Evolutionary conservation across 352 stramenopile genomes (phyloP), one percentile per base, ranked within the genome.

Genomic region (Pythium myriotylum): DNA sequence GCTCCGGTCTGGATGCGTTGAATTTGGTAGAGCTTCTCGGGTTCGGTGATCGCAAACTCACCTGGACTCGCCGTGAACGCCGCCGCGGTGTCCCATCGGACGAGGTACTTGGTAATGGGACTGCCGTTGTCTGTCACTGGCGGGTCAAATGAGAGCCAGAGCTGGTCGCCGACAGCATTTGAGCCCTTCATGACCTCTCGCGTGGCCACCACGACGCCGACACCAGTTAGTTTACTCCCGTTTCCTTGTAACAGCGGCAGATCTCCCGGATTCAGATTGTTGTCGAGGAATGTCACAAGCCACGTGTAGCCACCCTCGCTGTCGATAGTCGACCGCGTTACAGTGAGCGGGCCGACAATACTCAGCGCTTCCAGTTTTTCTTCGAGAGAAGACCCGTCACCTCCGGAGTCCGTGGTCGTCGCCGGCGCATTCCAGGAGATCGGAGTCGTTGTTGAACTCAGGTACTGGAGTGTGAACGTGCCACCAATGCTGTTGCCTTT

Each of bases 211-310:
- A 91, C 65, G 16, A 77, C 65, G 0, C 77, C 76, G 13, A 75
- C 62, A 16, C 81, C 84, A 0, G 65, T 77, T 0, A 93, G 41
- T 4, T 24, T 16, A 12, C 53, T 71, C 0, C 54, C 43, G 40
- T 84, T 81, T 17, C 64, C 65, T 41, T 65, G 57, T 3, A 92
- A 54, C 19, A 88, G 58, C 0, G 80, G 68, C 7, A 94, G 27
- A 35, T 91, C 76, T 16, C 85, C 80, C 5, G 77, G 70, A 51
- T 91, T 91, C 20, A 90, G 43, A 2, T 67, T 69, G 39, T 83
- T 79, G 52, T 92, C 83, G n/a, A 92, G 67, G 56, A 94, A 94
- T 19, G 84, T 89, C 33, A 94, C 72, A n/a, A 65, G 23, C 82
- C 82, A 93, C 12, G 54, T 67, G 53, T 83, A 88, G 5, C 84